Percentiles rank a stretch among this genome's conserved stretches.
Evolutionary conservation across 495 filamentous ascomycete genomes (phyloP).

Genomic region (Hypoxylon intermedium): DNA sequence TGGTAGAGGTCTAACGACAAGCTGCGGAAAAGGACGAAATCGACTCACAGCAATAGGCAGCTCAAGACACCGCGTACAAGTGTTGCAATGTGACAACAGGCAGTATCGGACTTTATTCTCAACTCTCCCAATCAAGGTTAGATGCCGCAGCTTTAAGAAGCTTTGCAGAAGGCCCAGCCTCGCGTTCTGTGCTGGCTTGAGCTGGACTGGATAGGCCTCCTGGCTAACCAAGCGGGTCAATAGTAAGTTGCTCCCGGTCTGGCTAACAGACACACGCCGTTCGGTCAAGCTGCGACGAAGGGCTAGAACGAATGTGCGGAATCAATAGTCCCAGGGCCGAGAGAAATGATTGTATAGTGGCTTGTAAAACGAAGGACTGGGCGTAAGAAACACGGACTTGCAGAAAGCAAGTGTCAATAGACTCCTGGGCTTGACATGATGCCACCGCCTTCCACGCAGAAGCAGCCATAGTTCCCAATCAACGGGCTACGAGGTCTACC

Average conservation of each 20-base stretch:
- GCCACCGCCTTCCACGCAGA: too few relatives aligned
- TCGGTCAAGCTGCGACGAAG: conserved; percentile 2
- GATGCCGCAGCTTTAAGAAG: neutral
- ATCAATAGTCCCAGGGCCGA: conserved; percentile 8
- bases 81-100: too few relatives aligned
- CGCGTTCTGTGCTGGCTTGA: too few relatives aligned
- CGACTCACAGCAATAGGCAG: conserved; percentile 2
- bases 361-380: neutral
- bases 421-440: conserved; percentile 1
- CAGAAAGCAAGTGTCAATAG: conserved; percentile 5
- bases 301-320: conserved; percentile 14
- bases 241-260: neutral
- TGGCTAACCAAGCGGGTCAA: neutral
- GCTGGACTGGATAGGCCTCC: neutral
- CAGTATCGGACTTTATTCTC: neutral
- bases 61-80: too few relatives aligned
- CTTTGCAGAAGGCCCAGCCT: too few relatives aligned
- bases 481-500: conserved; percentile 3
- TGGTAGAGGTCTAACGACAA: neutral
- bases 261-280: conserved; percentile 7
- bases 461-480: conserved; percentile 1
- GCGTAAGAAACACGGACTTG: neutral
- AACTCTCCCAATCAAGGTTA: conserved; percentile 3
- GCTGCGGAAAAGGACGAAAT: neutral
- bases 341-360: conserved; percentile 9